Evolutionary conservation across 78 protist species (phyloP), one percentile per base, ranked within the genome.

Genomic region (Dictyostelium intermedium): DNA sequence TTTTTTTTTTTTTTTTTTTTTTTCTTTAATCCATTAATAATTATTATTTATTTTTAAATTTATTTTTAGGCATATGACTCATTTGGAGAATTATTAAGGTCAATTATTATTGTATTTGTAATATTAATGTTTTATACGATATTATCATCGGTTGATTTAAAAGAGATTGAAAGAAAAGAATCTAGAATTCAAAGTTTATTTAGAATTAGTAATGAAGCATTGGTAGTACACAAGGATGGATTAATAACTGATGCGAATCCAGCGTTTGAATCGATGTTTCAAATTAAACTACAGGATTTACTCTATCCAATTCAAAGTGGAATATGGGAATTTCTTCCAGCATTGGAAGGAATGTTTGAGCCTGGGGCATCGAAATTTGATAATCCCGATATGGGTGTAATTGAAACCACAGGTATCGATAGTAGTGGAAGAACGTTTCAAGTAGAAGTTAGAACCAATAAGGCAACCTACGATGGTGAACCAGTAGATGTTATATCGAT

Each of bases 271-370:
- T 63, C 30, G 10, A 89, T 89, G 87, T 89, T 89, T 50, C 87
- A 89, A 80, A 81, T 77, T 13, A 89, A 78, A 81, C 3, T 69
- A 66, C 41, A 89, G 16, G 83, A 80, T 23, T 43, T 89, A 14
- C 53, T 89, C 27, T 89, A 80, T 89, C 76, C 76, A 9, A 80
- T 89, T 32, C 82, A 84, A 82, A 56, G 87, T 70, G 94, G 94
- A 13, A 80, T 89, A 34, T 89, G 94, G 94, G 94, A 89, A 80
- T 89, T 89, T 47, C 56, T 89, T n/a, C 94, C 94, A 3, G 85
- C 47, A 6, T 34, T 89, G 45, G 94, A 89, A 37, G 43, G 50
- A 32, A 82, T 82, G 86, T 82, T 82, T 82, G 69, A 80, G 23
- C 72, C 41, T 27, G 69, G 50, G 5, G 84, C 60, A 47, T 35